A percentile compares a stretch with the other conserved stretches of the same genome.
Evolutionary conservation across 306 rosid genomes (phyloP).

Genomic region (Cucurbita argyrosperma): DNA sequence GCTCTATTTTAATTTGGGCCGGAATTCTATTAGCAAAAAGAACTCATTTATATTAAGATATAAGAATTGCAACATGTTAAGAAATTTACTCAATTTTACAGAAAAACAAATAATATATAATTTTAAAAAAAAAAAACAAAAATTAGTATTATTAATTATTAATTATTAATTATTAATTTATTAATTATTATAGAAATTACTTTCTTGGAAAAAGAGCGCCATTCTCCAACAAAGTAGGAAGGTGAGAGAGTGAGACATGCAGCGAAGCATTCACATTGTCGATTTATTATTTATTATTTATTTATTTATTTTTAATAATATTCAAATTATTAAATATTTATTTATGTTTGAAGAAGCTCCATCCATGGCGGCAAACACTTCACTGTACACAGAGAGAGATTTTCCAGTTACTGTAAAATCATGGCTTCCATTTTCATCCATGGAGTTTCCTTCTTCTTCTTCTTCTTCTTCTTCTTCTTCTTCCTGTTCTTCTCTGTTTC

Average conservation of each 20-base stretch:
- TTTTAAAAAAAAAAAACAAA: too few species aligned
- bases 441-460: conserved; percentile 8
- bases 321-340: not conserved
- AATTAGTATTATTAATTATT: too few species aligned
- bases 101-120: too few species aligned
- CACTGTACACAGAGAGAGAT: not conserved
- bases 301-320: too few species aligned
- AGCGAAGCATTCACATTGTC: not conserved
- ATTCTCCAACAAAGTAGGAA: not conserved
- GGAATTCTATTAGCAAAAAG: too few species aligned
- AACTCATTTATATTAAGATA: too few species aligned
- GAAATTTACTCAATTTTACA: too few species aligned
- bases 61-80: too few species aligned
- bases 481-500: conserved; percentile 6
- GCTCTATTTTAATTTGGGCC: too few species aligned
- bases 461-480: conserved; percentile 6
- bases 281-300: not conserved
- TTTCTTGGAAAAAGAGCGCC: not conserved
- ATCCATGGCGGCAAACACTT: not conserved
- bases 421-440: not conserved
- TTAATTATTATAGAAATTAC: too few species aligned
- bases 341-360: not conserved
- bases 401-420: not conserved
- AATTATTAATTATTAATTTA: too few species aligned
- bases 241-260: not conserved